Evolutionary conservation across 1,139 yeast species (phyloP).

Genomic region (Taiozyma sp.): DNA sequence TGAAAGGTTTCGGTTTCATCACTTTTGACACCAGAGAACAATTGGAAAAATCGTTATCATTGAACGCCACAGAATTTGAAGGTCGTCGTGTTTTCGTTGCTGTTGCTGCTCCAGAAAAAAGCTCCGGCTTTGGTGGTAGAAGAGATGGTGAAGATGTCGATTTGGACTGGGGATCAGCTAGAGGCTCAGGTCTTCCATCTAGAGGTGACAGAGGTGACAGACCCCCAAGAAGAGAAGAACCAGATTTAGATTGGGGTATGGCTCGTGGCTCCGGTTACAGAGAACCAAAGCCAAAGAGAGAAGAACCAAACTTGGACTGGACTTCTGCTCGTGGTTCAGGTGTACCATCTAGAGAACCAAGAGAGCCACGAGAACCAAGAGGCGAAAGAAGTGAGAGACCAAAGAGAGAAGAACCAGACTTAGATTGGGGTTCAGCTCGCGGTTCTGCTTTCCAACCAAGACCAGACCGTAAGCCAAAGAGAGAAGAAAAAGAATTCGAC

Average conservation of each 20-base stretch:
- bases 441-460: conserved; percentile 23
- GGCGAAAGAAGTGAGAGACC: conserved; percentile 29
- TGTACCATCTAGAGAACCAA: conserved; percentile 10
- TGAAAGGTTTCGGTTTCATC: conserved; percentile 85
- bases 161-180: conserved; percentile 38
- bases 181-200: conserved; percentile 11
- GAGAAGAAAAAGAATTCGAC: conserved; percentile 25
- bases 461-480: conserved; percentile 31
- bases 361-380: conserved; percentile 25
- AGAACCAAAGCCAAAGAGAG: conserved; percentile 29
- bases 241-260: conserved; percentile 43
- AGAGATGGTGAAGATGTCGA: conserved; percentile 43
- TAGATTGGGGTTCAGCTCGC: conserved; percentile 37
- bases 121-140: conserved; percentile 29
- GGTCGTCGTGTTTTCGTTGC: conserved; percentile 80
- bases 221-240: conserved; percentile 38
- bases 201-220: conserved; percentile 32
- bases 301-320: conserved; percentile 43
- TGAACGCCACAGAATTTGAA: conserved; percentile 58
- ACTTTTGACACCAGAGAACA: conserved; percentile 65
- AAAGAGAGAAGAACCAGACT: conserved; percentile 34
- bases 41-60: conserved; percentile 65
- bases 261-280: conserved; percentile 26
- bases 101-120: conserved; percentile 84
- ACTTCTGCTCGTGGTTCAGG: conserved; percentile 24